Base-by-base conservation (phyloP, 768 basidiomycete genomes). In the Pleurotus citrinopileatus region DNA sequence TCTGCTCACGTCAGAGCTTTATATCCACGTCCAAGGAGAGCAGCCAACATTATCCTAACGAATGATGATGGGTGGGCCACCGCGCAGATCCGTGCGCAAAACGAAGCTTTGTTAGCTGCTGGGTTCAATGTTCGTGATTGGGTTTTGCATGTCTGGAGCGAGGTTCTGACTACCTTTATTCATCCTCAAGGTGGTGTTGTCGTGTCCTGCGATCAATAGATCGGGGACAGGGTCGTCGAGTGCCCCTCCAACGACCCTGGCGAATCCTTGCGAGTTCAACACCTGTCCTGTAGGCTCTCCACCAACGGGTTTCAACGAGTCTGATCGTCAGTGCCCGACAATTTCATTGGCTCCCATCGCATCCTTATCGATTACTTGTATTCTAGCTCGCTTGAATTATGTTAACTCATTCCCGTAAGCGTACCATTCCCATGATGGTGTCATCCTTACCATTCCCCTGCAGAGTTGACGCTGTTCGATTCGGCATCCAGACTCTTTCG, bases 361-460 rank as follows among this genome's bases (percentile, higher is more conserved):
- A 15, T 46, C 9, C 19, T 9, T 9, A 26, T 2, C 1, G 6
- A 46, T 2, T 46, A 19, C 19, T 19, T 19, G 12, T 3, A 10
- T 3, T 43, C 8, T 22, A 53, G 69, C 69, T 6, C 60, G 60
- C 1, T 50, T 72, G 36, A 71, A 71, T 59, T 73, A 68, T 50
- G 68, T 72, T 6, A 72, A 73, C 55, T 59, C 67, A 1, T 72
- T 63, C 64, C 70, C 70, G 65, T 69, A 47, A 48, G n/a, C 23
- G 17, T 42, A 26, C 6, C 17, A n/a, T 23, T 20, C n/a, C n/a
- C n/a, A n/a, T n/a, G n/a, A n/a, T n/a, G n/a, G n/a, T n/a, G n/a
- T n/a, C n/a, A n/a, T n/a, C 17, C 20, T 10, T 19, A 42, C 8
- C 25, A 17, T 38, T 9, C 20, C 19, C 10, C 19, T 6, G n/a